These are phyloP conservation scores for Backusella mclennaniae DNA, from an alignment of 192 early-diverging fungal species.

Conservation along the genomic window DNA sequence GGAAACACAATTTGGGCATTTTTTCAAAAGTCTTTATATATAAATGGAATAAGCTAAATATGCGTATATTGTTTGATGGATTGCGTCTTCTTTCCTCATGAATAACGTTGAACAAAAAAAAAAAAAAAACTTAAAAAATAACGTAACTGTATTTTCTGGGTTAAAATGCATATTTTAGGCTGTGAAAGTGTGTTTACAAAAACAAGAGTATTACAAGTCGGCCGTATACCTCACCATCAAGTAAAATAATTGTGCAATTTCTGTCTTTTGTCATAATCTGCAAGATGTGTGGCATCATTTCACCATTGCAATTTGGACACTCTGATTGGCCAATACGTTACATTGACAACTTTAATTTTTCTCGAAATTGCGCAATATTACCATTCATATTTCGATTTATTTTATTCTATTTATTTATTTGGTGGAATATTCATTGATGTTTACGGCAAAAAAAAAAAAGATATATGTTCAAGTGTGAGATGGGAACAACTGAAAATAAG, in stretches of 20 bases:
- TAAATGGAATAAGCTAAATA: neutral
- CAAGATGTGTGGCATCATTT: neutral
- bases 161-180: no score
- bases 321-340: neutral
- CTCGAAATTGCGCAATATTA: neutral
- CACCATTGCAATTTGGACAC: neutral
- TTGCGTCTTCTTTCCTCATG: slow-evolving; percentile 1
- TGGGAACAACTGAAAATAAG: no score
- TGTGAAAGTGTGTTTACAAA: neutral
- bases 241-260: neutral
- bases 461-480: no score
- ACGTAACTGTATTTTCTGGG: no score
- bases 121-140: neutral
- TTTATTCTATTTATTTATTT: no score
- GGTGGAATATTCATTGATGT: no score
- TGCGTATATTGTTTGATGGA: neutral
- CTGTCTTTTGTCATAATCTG: neutral
- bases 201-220: neutral
- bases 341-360: neutral
- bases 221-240: neutral
- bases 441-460: no score
- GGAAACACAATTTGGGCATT: neutral
- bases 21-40: neutral
- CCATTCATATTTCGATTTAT: neutral
- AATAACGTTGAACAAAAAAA: neutral